A percentile compares a stretch with the other conserved stretches of the same genome.
Conservation (phyloP, 148 eudicot genomes). For the Camellia lanceoleosa region DNA sequence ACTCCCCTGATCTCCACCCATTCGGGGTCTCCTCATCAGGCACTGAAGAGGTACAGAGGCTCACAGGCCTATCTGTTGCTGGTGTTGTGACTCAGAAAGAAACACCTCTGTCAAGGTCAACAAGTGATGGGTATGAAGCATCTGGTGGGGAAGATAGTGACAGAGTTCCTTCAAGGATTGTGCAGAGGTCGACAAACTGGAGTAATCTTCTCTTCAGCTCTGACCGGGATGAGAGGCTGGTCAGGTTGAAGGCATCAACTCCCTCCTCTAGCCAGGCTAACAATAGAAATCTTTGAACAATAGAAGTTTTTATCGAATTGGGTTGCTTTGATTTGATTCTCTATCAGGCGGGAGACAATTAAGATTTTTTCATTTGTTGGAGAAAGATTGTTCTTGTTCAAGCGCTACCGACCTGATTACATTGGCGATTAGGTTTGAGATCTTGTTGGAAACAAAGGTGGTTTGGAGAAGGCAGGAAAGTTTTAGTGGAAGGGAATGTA, state of each 20-base stretch:
- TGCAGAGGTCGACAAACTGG: conserved; percentile 63
- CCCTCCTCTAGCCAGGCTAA: conserved; percentile 56
- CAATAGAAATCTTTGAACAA: conserved; percentile 37
- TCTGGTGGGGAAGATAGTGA: conserved; percentile 99
- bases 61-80: conserved; percentile 38
- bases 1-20: conserved; percentile 71
- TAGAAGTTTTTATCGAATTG: conserved; percentile 2
- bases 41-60: conserved; percentile 56
- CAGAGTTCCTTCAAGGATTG: conserved; percentile 59
- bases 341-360: neutral
- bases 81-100: conserved; percentile 34
- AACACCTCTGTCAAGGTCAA: conserved; percentile 62
- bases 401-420: neutral
- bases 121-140: conserved; percentile 95
- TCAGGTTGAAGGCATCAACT: conserved; percentile 39
- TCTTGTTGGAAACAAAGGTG: neutral
- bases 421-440: neutral
- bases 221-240: conserved; percentile 44
- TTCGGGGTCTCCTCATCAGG: conserved; percentile 66
- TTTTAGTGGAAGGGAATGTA: neutral
- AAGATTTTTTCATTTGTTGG: neutral
- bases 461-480: neutral
- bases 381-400: neutral
- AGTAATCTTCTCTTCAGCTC: conserved; percentile 56
- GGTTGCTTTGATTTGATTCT: conserved; percentile 1